Evolutionary conservation across 148 eudicot genomes (phyloP).

Genomic region (Dysphania ambrosioides): DNA sequence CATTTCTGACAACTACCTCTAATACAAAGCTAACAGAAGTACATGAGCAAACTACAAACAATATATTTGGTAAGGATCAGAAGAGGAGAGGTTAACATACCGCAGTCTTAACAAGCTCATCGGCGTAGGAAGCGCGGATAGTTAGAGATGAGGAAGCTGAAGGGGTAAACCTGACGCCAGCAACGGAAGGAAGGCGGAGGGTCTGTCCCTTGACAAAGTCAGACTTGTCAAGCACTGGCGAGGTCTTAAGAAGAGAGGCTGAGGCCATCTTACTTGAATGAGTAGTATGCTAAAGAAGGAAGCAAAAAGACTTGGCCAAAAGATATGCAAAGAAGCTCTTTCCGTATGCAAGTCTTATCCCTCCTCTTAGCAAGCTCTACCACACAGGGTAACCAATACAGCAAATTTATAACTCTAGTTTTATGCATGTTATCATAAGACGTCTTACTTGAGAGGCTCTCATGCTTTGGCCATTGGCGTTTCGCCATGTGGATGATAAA

Average conservation of each 20-base stretch:
- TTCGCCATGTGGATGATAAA: slow-evolving; percentile 48
- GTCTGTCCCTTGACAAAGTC: slow-evolving; percentile 79
- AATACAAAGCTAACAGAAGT: not conserved
- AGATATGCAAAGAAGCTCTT: slow-evolving; percentile 23
- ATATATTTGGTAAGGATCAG: not conserved
- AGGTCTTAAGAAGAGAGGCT: slow-evolving; percentile 72
- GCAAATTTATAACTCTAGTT: slow-evolving; percentile 35
- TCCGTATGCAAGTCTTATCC: slow-evolving; percentile 40
- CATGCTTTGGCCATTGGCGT: slow-evolving; percentile 34
- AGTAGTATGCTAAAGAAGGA: slow-evolving; percentile 13
- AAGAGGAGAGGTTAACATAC: slow-evolving; percentile 32
- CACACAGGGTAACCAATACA: slow-evolving; percentile 36
- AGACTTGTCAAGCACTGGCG: slow-evolving; percentile 73
- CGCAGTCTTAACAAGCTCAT: slow-evolving; percentile 91
- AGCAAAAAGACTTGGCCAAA: slow-evolving; percentile 15
- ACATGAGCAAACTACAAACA: not conserved
- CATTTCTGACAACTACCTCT: not conserved
- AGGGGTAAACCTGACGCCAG: slow-evolving; percentile 40
- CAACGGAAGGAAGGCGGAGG: slow-evolving; percentile 50
- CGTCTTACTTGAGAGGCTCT: slow-evolving; percentile 70
- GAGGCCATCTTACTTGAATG: slow-evolving; percentile 54
- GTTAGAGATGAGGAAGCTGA: slow-evolving; percentile 37
- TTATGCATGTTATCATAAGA: slow-evolving; percentile 33
- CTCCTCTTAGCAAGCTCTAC: slow-evolving; percentile 35
- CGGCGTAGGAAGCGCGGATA: slow-evolving; percentile 68